These are phyloP conservation scores for Lecanicillium sp. DNA, from an alignment of 2,329 filamentous ascomycete genomes.

Conservation along the genomic window DNA sequence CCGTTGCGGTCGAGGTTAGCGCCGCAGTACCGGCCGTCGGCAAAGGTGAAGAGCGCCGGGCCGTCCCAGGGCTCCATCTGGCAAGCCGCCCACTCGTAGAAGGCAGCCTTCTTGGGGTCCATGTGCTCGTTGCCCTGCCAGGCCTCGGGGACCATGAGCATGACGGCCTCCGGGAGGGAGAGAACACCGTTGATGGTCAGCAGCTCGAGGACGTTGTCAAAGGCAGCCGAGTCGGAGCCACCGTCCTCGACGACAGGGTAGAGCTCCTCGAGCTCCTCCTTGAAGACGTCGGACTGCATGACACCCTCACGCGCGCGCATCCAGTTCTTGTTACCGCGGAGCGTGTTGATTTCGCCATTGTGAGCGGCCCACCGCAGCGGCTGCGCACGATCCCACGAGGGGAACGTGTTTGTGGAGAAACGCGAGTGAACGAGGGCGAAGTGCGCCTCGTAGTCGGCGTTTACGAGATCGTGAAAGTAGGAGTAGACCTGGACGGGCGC, in stretches of 20 bases:
- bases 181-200: conserved; percentile 93
- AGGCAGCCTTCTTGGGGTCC: conserved; percentile 92
- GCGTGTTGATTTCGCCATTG: conserved; percentile 97
- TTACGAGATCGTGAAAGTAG: conserved; percentile 95
- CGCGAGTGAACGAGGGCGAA: conserved; percentile 95
- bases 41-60: conserved; percentile 93
- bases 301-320: conserved; percentile 96
- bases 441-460: conserved; percentile 94
- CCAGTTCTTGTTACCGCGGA: conserved; percentile 99
- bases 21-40: conserved; percentile 93
- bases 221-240: conserved; percentile 92
- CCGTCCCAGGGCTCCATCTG: conserved; percentile 99
- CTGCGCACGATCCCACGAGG: conserved; percentile 96
- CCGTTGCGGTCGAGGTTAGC: conserved; percentile 95
- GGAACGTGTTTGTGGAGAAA: conserved; percentile 98
- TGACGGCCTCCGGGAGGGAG: conserved; percentile 90
- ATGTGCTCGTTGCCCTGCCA: conserved; percentile 92
- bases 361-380: conserved; percentile 94
- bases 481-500: conserved; percentile 93
- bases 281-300: conserved; percentile 87
- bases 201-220: conserved; percentile 93
- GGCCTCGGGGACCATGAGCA: conserved; percentile 97
- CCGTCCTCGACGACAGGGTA: conserved; percentile 96
- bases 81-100: conserved; percentile 97
- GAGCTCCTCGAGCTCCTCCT: conserved; percentile 81